Percentiles rank a stretch among this genome's conserved stretches.
Conservation (phyloP, 164 flowering plant species). For the grape (Vitis vinifera) region DNA sequence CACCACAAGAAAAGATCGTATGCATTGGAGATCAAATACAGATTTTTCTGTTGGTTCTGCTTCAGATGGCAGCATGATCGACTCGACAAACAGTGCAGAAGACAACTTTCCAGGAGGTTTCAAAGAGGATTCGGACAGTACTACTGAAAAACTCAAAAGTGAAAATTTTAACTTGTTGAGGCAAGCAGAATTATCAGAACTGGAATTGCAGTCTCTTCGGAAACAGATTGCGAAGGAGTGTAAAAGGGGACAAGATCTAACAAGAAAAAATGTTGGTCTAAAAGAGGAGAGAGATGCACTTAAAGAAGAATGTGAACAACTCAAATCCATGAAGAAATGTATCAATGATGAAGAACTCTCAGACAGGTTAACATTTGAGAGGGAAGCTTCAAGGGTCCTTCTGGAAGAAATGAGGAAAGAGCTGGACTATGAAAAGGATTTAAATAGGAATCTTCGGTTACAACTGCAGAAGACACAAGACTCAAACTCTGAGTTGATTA, state of each 20-base stretch:
- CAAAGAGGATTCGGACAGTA: constrained; percentile 19
- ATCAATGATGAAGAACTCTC: constrained; percentile 12
- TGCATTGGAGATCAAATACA: constrained; percentile 26
- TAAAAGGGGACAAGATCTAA: constrained; percentile 34
- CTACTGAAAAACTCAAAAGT: constrained; percentile 25
- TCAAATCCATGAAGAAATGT: constrained; percentile 19
- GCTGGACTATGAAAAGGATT: constrained; percentile 32
- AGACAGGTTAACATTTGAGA: constrained; percentile 16
- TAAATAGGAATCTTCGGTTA: constrained; percentile 29
- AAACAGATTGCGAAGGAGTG: constrained; percentile 40
- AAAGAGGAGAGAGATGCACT: constrained; percentile 39
- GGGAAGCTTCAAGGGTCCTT: constrained; percentile 18
- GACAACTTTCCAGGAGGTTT: constrained; percentile 19
- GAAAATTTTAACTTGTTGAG: constrained; percentile 24
- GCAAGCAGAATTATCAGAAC: constrained; percentile 36
- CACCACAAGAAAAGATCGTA: constrained; percentile 5
- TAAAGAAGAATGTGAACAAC: constrained; percentile 29
- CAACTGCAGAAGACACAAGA: constrained; percentile 44
- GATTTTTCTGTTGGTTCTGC: constrained; percentile 36
- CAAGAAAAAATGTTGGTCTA: constrained; percentile 24
- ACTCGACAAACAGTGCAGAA: constrained; percentile 33
- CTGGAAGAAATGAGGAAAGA: constrained; percentile 33
- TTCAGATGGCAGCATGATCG: constrained; percentile 37
- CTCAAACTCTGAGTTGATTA: constrained; percentile 38
- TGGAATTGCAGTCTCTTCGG: constrained; percentile 45